These are phyloP conservation scores for Elymus sibiricus DNA, from an alignment of 176 grass and related monocot genomes.

Conservation along the genomic window DNA sequence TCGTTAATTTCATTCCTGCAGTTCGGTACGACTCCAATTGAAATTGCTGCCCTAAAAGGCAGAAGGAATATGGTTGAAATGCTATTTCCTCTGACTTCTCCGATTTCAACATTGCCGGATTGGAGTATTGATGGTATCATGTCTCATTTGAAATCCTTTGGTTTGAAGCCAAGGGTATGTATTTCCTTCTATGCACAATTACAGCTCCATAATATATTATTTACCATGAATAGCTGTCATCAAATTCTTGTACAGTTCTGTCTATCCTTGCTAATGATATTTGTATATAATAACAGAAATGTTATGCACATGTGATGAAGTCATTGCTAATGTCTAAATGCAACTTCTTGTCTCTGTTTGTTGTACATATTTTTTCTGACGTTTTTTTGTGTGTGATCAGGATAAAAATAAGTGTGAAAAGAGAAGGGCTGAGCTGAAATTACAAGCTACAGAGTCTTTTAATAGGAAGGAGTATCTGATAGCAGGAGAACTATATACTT, in stretches of 20 bases:
- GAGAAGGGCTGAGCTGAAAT: slow-evolving; percentile 3
- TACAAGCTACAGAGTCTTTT: slow-evolving; percentile 4
- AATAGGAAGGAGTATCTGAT: slow-evolving; percentile 10
- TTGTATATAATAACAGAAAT: background rate
- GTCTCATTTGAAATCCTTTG: background rate
- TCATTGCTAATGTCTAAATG: background rate
- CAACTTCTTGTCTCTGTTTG: background rate
- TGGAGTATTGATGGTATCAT: slow-evolving; percentile 35
- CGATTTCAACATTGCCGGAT: background rate
- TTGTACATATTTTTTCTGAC: background rate
- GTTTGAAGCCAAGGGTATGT: slow-evolving; percentile 8
- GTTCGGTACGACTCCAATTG: background rate
- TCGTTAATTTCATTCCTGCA: background rate
- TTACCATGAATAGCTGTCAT: background rate
- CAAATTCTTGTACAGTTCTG: background rate
- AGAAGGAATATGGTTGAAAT: slow-evolving; percentile 21
- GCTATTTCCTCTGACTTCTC: slow-evolving; percentile 17
- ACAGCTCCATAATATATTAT: background rate
- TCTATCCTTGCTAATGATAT: background rate
- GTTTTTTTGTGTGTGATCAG: background rate
- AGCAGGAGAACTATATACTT: slow-evolving; percentile 6
- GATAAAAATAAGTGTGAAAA: background rate
- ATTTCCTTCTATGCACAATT: background rate
- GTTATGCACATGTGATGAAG: background rate
- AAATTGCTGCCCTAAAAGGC: background rate